A percentile compares a stretch with the other conserved stretches of the same genome.
phyloP scores from a whole-genome alignment of 2,329 filamentous ascomycete genomes.

The Talaromyces sp. region DNA sequence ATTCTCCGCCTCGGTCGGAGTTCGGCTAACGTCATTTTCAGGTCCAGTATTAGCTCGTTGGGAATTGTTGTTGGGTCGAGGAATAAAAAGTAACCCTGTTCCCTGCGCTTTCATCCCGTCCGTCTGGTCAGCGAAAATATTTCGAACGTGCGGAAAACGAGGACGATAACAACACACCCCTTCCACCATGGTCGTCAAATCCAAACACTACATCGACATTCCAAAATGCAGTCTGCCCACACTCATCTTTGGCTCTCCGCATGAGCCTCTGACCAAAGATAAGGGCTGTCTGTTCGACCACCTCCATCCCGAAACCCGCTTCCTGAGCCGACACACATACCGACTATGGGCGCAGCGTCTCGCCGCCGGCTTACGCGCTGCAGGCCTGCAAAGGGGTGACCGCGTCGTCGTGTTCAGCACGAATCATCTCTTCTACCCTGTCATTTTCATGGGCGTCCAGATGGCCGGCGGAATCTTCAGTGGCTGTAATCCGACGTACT shows the following conservation, averaged over 20 bases:
- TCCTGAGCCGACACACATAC: conserved; percentile 59
- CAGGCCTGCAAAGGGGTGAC: conserved; percentile 63
- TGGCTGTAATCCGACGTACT: conserved; percentile 67
- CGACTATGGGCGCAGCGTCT: conserved; percentile 68
- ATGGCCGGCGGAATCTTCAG: conserved; percentile 77
- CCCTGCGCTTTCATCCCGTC: not conserved
- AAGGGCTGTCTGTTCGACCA: conserved; percentile 57
- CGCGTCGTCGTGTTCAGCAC: conserved; percentile 68
- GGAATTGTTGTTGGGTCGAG: not conserved
- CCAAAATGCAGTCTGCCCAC: conserved; percentile 33
- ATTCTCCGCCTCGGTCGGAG: not conserved
- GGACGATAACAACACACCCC: not conserved
- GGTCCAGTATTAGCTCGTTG: not conserved
- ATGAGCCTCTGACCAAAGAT: conserved; percentile 40
- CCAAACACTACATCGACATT: conserved; percentile 43
- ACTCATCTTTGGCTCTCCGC: conserved; percentile 49
- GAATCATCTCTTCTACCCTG: conserved; percentile 69
- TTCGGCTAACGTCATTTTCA: not conserved
- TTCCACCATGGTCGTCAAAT: conserved; percentile 47
- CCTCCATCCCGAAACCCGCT: conserved; percentile 60
- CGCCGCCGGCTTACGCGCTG: conserved; percentile 60
- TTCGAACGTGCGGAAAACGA: not conserved
- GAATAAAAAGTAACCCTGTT: not conserved
- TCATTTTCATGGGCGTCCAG: conserved; percentile 65
- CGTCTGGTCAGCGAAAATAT: not conserved